Evolutionary conservation across 2,329 filamentous ascomycete species (phyloP), one percentile per base, ranked within the genome.

Genomic region (Xenoacremonium recifei): DNA sequence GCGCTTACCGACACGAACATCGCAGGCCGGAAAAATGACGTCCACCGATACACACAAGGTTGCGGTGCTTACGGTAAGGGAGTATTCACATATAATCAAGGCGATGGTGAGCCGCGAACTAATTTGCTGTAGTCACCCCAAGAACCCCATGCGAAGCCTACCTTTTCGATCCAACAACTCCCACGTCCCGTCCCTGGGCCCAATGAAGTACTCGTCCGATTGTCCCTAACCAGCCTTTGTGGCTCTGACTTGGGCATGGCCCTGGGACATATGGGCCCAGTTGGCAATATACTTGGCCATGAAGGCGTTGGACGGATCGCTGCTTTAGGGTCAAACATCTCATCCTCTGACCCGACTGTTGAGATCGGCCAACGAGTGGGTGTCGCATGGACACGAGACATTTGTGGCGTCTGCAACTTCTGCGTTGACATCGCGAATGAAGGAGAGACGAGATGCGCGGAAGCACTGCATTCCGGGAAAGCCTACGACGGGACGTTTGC

Each of bases 291-390:
- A 2, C 57, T 69, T 0, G 71, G 71, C 4, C 71, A 74, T 35
- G 71, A 75, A 46, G 71, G 70, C 6, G 65, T 72, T 1, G 71
- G 71, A 2, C 57, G 54, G 10, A 57, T 72, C 13, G 63, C 57
- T 4, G 55, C 49, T 18, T 45, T 72, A 2, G 71, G 71, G 2
- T 54, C 58, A 21, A 57, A 61, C 23, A 57, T 68, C 4, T 16
- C 49, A 4, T 35, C 42, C 4, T 16, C 42, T 6, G 59, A 61
- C 32, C 44, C 51, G 2, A 41, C 49, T 2, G 46, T 63, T 13
- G 16, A 47, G 12, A 20, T 63, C 3, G 66, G 64, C 21, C 58
- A 67, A 35, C 62, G 65, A 1, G 63, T 69, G 0, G 69, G 67
- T 13, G 54, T 72, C 0, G 64, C 62, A 2, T 70, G 67, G 68